phyloP scores from a whole-genome alignment of 179 eudicot species.

The Patellifolia procumbens region DNA sequence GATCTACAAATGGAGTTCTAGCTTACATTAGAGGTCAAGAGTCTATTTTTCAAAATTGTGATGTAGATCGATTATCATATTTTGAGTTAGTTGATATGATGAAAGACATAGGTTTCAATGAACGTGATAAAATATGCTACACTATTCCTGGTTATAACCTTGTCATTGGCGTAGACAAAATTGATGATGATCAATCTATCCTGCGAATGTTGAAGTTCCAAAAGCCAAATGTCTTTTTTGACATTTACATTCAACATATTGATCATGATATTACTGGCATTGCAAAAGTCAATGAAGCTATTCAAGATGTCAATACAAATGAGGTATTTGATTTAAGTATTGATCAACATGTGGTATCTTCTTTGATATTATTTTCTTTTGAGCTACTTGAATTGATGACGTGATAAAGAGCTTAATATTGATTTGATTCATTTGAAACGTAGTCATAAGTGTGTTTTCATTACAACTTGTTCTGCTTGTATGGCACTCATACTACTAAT shows the following conservation, averaged over 20 bases:
- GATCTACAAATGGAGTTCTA: neutral
- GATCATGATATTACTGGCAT: neutral
- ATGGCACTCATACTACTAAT: too few species aligned
- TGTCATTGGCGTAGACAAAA: neutral
- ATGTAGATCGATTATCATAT: too few species aligned
- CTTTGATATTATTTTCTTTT: neutral
- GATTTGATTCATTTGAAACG: too few species aligned
- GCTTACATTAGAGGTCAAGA: neutral
- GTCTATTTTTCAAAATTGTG: constrained; percentile 1
- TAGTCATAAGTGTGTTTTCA: too few species aligned
- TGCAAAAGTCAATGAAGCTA: neutral
- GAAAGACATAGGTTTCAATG: neutral
- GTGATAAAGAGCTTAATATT: too few species aligned
- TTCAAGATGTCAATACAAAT: neutral
- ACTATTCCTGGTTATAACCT: constrained; percentile 2
- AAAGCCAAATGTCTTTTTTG: neutral
- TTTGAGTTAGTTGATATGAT: neutral
- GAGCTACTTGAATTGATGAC: too few species aligned
- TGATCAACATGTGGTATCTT: too few species aligned
- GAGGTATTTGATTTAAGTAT: too few species aligned
- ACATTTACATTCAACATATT: constrained; percentile 13
- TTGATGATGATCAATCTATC: neutral
- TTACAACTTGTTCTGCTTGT: too few species aligned
- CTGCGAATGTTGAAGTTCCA: neutral
- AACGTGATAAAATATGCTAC: neutral